Conservation (phyloP, 164 flowering plant species). For the Dillenia suffruticosa region DNA sequence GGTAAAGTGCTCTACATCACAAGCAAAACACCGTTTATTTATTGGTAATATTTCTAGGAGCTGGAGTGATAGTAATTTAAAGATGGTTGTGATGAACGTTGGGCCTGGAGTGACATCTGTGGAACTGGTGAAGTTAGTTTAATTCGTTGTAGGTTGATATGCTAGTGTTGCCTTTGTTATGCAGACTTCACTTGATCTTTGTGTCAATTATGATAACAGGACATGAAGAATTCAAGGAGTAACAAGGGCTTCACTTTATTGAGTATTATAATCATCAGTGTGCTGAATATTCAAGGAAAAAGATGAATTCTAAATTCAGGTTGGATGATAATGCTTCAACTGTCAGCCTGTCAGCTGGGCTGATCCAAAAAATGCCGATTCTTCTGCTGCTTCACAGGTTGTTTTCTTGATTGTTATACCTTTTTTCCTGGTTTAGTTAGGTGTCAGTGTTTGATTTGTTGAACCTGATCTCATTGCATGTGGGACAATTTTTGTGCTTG, state of each 20-base stretch:
- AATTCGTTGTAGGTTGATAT: no score
- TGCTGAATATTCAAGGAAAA: conserved; percentile 86
- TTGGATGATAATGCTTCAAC: conserved; percentile 78
- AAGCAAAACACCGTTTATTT: conserved; percentile 80
- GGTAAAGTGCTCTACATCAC: conserved; percentile 75
- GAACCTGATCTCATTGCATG: no score
- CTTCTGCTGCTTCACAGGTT: conserved; percentile 79
- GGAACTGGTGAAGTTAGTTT: conserved; percentile 62
- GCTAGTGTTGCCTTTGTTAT: neutral
- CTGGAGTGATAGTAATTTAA: conserved; percentile 72
- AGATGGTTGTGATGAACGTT: conserved; percentile 47
- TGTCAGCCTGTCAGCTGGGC: conserved; percentile 93
- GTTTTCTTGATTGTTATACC: neutral
- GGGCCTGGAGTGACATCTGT: conserved; percentile 79
- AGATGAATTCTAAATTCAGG: conserved; percentile 80
- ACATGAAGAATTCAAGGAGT: conserved; percentile 60
- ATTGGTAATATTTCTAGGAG: conserved; percentile 80
- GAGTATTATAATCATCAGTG: conserved; percentile 92
- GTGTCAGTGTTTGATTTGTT: no score
- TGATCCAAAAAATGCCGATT: conserved; percentile 70
- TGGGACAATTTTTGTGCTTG: no score
- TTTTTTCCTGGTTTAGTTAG: neutral
- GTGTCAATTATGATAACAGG: conserved; percentile 36
- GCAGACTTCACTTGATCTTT: no score
- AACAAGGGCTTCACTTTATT: conserved; percentile 92